These are phyloP conservation scores for Saccharum officinarum DNA, from an alignment of 176 grass and related monocot genomes.

Conservation along the genomic window DNA sequence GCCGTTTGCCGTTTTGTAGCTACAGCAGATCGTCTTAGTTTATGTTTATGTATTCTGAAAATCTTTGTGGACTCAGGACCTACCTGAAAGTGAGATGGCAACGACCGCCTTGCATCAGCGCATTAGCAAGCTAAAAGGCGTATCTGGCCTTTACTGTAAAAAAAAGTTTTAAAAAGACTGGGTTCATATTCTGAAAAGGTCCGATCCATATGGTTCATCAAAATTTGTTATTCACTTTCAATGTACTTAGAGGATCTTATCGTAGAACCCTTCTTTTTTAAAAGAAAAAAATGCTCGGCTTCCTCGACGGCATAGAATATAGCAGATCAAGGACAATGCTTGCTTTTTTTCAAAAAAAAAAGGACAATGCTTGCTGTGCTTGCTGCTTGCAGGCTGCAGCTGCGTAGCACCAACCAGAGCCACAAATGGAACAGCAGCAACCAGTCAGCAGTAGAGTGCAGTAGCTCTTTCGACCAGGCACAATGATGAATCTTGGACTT, in stretches of 20 bases:
- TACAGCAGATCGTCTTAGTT: not conserved
- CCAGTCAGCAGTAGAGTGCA: not conserved
- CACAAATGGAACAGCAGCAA: not conserved
- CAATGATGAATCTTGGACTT: not conserved
- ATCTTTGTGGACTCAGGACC: not conserved
- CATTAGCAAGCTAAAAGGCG: constrained; percentile 3
- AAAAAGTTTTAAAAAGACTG: not conserved
- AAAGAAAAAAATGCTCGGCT: not conserved
- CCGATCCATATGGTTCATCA: not conserved
- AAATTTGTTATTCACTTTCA: not conserved
- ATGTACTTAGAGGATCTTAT: not conserved
- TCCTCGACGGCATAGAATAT: not conserved
- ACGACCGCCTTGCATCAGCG: not conserved
- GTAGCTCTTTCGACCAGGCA: not conserved
- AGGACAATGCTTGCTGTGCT: not conserved
- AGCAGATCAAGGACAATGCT: too few relatives aligned
- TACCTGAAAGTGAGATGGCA: constrained; percentile 2
- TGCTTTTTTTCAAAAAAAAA: too few relatives aligned
- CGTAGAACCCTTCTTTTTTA: not conserved
- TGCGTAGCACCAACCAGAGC: not conserved
- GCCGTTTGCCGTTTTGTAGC: not conserved
- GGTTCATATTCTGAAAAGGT: not conserved
- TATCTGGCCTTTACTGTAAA: not conserved
- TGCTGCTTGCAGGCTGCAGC: not conserved
- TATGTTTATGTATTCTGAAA: not conserved